Evolutionary conservation across 108 stramenopile genomes (phyloP).

Genomic region (Chaetoceros tenuissimus): DNA sequence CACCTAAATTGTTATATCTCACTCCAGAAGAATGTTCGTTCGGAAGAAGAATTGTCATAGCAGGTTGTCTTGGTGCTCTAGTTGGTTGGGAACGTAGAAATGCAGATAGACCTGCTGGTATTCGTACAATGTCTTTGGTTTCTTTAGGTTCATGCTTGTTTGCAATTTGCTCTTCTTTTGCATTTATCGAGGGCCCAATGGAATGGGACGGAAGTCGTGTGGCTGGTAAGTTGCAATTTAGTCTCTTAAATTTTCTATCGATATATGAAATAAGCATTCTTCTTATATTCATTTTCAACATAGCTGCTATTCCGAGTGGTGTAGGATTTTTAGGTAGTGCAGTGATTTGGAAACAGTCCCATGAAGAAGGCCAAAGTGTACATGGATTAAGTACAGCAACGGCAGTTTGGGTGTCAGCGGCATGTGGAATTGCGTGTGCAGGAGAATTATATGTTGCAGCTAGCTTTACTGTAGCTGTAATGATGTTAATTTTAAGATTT

Average conservation of each 20-base stretch:
- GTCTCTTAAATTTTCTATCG: too few species aligned
- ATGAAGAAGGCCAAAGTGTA: slow-evolving; percentile 51
- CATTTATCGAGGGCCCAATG: slow-evolving; percentile 78
- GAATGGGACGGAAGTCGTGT: slow-evolving; percentile 66
- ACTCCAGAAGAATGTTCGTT: slow-evolving; percentile 60
- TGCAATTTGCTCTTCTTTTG: slow-evolving; percentile 74
- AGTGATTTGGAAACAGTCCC: slow-evolving; percentile 63
- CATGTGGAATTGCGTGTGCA: slow-evolving; percentile 69
- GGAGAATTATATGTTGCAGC: slow-evolving; percentile 82
- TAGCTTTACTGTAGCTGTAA: slow-evolving; percentile 51
- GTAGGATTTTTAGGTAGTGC: slow-evolving; percentile 86
- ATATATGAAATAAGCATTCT: too few species aligned
- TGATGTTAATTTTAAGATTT: slow-evolving; percentile 75
- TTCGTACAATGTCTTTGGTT: slow-evolving; percentile 85
- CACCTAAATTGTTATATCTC: slow-evolving; percentile 32
- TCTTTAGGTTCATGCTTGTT: slow-evolving; percentile 81
- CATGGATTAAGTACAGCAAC: slow-evolving; percentile 80
- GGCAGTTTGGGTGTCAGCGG: slow-evolving; percentile 59
- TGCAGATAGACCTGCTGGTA: slow-evolving; percentile 84
- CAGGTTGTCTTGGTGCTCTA: slow-evolving; percentile 50
- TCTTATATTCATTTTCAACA: too few species aligned
- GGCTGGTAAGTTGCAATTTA: too few species aligned
- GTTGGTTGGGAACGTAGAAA: slow-evolving; percentile 82
- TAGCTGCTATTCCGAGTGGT: slow-evolving; percentile 81
- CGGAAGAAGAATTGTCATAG: slow-evolving; percentile 47